Evolutionary conservation across 371 early-diverging fungal species (phyloP).

Genomic region (Smittium culicis): DNA sequence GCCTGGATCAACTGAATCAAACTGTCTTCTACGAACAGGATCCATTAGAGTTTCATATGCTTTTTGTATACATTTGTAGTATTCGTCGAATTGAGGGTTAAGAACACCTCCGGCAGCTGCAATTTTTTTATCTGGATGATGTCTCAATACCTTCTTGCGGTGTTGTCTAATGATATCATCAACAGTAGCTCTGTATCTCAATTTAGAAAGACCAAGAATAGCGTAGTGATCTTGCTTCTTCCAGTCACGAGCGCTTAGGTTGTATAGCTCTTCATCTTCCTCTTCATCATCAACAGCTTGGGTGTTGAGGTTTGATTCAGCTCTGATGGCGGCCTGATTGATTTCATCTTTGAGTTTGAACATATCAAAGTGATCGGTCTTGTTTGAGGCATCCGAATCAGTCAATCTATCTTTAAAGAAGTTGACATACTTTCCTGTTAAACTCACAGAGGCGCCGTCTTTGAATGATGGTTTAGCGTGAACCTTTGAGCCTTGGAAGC

Average conservation of each 20-base stretch:
- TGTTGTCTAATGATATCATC: constrained; percentile 72
- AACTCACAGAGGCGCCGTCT: neutral
- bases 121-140: constrained; percentile 80
- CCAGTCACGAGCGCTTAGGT: constrained; percentile 68
- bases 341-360: neutral
- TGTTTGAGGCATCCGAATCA: neutral
- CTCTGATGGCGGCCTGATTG: neutral
- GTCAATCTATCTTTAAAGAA: neutral
- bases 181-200: constrained; percentile 64
- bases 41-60: constrained; percentile 87
- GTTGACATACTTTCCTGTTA: neutral
- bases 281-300: constrained; percentile 49
- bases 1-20: constrained; percentile 80
- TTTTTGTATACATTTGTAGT: constrained; percentile 98
- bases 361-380: neutral
- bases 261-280: constrained; percentile 56
- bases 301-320: neutral
- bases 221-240: constrained; percentile 81
- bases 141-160: constrained; percentile 68
- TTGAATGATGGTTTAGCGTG: neutral
- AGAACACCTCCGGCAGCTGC: constrained; percentile 58
- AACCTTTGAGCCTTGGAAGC: neutral
- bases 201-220: constrained; percentile 63
- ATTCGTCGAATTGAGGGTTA: constrained; percentile 89
- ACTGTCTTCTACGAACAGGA: constrained; percentile 79